Base-by-base conservation (phyloP, 73 alveolate genomes). In the Tetrahymena elliotti region DNA sequence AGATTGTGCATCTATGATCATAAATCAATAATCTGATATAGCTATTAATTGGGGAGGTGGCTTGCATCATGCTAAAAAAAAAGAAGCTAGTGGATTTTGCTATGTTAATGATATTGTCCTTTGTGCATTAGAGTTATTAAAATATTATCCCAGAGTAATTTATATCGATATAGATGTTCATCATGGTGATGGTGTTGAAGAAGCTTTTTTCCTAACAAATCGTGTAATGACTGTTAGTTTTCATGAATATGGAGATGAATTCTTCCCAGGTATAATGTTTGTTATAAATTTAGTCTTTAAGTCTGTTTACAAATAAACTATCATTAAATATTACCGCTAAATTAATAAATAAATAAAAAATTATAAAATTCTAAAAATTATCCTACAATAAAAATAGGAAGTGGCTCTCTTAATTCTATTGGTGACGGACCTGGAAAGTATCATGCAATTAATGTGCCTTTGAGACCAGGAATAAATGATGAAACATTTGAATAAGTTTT, bases 151-250 rank as follows among this genome's bases (percentile, higher is more conserved):
- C 68, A 96, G 99, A 94, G 99, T 99, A 15, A 97, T 99, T 53
- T 99, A 99, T 96, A 97, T 99, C 68, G 99, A 99, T 96, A 98
- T 99, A n/a, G 99, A 99, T 96, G 99, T 98, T 38, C 99, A 99
- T 94, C 99, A 99, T 97, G 99, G 99, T 22, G 99, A 99, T 95
- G 99, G 99, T 35, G 99, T 99, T 22, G 99, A 99, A 97, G 99
- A 99, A 93, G 99, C 99, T 15, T 99, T 99, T 96, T 98, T 97
- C 96, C 94, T 97, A 41, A 98, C 99, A 22, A 97, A 98, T 96
- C 96, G 99, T 94, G 99, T 99, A 35, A 97, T 99, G 99, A 99
- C 99, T 41, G 96, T 98, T 16, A 97, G 99, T 20, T 98, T 99
- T 95, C 99, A 99, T 96, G 96, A 98, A 96, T 99, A 97, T 95